Conservation (phyloP, 495 filamentous ascomycete species). For the Aspergillus sclerotioniger region DNA sequence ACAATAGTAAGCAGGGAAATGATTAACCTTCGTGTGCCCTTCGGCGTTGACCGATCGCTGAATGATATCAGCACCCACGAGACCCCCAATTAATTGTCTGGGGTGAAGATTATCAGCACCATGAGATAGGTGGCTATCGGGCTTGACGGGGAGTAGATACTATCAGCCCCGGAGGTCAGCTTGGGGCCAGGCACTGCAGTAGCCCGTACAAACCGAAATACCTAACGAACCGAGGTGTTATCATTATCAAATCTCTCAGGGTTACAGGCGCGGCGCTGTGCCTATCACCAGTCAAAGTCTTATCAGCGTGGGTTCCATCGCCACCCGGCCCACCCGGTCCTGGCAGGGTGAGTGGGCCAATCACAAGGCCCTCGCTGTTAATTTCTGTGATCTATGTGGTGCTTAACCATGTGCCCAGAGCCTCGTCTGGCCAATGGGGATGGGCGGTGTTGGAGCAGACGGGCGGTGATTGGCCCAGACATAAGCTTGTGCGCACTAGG, state of each 20-base stretch:
- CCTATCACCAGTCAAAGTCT: slow-evolving; percentile 18
- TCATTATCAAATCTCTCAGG: slow-evolving; percentile 13
- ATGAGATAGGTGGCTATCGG: too few relatives aligned
- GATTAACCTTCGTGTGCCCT: background rate
- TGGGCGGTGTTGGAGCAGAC: background rate
- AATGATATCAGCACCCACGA: slow-evolving; percentile 1
- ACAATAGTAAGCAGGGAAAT: background rate
- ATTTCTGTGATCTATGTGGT: slow-evolving; percentile 7
- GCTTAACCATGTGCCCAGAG: slow-evolving; percentile 4
- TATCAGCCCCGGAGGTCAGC: background rate
- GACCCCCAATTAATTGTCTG: background rate
- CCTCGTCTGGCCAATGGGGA: background rate
- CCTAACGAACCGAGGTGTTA: slow-evolving; percentile 6
- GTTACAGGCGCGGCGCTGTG: slow-evolving; percentile 2
- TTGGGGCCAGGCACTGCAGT: background rate
- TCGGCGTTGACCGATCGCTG: slow-evolving; percentile 3
- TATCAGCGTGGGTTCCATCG: slow-evolving; percentile 12
- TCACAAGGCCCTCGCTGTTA: background rate
- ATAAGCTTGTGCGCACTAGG: slow-evolving; percentile 4
- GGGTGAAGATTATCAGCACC: background rate
- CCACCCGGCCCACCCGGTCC: slow-evolving; percentile 11
- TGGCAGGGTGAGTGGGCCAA: slow-evolving; percentile 8
- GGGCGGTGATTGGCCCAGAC: slow-evolving; percentile 1
- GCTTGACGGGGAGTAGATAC: background rate
- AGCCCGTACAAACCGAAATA: background rate